Evolutionary conservation across 164 flowering plant species (phyloP), one percentile per base, ranked within the genome.

Genomic region (Vitis rupestris): DNA sequence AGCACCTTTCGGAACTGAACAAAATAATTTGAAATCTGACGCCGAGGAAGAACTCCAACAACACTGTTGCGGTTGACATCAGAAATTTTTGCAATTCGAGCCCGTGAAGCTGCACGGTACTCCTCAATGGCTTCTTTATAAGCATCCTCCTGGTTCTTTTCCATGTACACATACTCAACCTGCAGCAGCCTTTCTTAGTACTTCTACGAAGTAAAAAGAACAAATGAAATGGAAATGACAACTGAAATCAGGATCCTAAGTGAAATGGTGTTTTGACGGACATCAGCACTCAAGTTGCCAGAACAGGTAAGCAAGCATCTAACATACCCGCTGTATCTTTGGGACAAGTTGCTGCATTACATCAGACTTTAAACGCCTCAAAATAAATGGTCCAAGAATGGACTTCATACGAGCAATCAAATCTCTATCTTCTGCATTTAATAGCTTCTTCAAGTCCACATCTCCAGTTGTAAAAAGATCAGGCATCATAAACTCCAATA

Each of bases 401-500:
- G 96, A 91, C 81, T 95, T 95, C 83, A 95, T 90, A 44, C 90
- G 93, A 64, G 81, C 76, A 76, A 92, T 84, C 75, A 95, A 78
- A 58, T 85, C 94, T 49, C 61, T 75, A 66, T 95, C 90, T 80
- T 90, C 97, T 50, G 88, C 81, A 83, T 76, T 90, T 74, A 95
- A 73, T 60, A 95, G 75, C 79, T 86, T 91, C 75, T 91, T 95
- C 74, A 95, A 78, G 82, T 95, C 99, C 64, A 87, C 91, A 73
- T 90, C 92, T 72, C 87, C 94, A 71, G 98, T 88, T 59, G 82
- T 88, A 85, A 95, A 95, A 70, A 95, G 81, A 80, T 91, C 93
- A 69, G 99, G 99, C 91, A 95, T 78, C 92, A 95, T 91, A 80
- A 95, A 95, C 86, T 95, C 99, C 83, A 95, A 79, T 73, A 95